Conservation (phyloP, 2,329 filamentous ascomycete genomes). For the Metarhizium sp. region DNA sequence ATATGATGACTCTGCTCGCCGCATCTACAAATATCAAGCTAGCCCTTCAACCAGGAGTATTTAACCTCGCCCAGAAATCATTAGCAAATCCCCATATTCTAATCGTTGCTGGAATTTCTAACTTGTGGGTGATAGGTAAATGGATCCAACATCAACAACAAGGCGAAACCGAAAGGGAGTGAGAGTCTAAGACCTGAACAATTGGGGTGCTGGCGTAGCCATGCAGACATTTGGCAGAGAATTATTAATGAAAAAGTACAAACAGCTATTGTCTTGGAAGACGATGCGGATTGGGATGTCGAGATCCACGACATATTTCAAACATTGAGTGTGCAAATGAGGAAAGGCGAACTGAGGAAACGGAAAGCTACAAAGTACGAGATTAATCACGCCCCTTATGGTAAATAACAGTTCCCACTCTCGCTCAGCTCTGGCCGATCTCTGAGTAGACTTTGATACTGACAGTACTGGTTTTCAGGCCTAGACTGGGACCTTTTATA, state of each 20-base stretch:
- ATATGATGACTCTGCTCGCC: slow-evolving; percentile 2
- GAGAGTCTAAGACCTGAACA: not conserved
- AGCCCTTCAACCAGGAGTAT: not conserved
- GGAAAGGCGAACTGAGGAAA: not conserved
- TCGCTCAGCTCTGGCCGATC: not conserved
- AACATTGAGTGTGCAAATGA: no score
- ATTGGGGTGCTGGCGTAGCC: slow-evolving; percentile 2
- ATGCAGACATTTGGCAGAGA: slow-evolving; percentile 1
- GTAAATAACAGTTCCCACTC: not conserved
- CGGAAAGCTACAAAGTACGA: not conserved
- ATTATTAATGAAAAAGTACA: slow-evolving; percentile 1
- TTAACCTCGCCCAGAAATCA: not conserved
- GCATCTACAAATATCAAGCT: not conserved
- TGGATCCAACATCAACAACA: not conserved
- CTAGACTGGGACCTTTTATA: slow-evolving; percentile 2
- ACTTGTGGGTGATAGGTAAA: not conserved
- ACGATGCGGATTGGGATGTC: not conserved
- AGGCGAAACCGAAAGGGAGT: not conserved
- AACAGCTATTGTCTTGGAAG: slow-evolving; percentile 2
- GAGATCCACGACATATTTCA: no score
- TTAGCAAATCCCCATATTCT: no score
- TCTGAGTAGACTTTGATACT: not conserved
- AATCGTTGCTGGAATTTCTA: not conserved
- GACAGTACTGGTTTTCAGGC: not conserved
- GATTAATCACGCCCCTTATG: not conserved